phyloP scores from a whole-genome alignment of 495 filamentous ascomycete species.

The Emericellopsis terricola region DNA sequence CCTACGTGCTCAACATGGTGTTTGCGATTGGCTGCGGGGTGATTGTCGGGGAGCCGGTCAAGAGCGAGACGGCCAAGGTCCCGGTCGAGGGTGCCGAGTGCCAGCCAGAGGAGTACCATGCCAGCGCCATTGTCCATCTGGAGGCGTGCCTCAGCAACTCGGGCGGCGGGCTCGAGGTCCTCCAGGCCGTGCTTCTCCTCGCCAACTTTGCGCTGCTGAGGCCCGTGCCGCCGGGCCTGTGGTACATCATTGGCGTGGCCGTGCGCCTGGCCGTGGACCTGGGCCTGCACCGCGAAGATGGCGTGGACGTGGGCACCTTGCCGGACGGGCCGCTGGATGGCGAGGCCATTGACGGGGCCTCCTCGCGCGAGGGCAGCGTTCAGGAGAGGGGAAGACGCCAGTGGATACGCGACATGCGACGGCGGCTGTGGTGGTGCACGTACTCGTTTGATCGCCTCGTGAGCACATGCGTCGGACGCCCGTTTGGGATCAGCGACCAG shows the following conservation, averaged over 20 bases:
- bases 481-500: conserved; percentile 86
- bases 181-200: conserved; percentile 78
- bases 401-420: conserved; percentile 72
- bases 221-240: conserved; percentile 81
- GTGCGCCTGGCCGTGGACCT: conserved; percentile 80
- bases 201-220: conserved; percentile 82
- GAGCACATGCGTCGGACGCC: conserved; percentile 77
- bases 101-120: conserved; percentile 91
- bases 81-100: conserved; percentile 19
- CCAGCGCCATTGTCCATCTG: conserved; percentile 77
- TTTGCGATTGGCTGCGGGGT: conserved; percentile 92
- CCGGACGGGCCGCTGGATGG: conserved; percentile 8
- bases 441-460: conserved; percentile 90
- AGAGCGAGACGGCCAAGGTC: conserved; percentile 10
- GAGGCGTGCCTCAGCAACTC: conserved; percentile 69
- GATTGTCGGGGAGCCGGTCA: conserved; percentile 47
- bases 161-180: conserved; percentile 70
- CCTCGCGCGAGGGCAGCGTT: conserved; percentile 10
- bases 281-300: conserved; percentile 85
- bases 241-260: conserved; percentile 94
- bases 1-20: conserved; percentile 93
- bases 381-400: conserved; percentile 55
- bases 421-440: conserved; percentile 90
- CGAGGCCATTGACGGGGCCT: conserved; percentile 9
- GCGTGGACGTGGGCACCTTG: conserved; percentile 37